Evolutionary conservation across 2,329 filamentous ascomycete genomes (phyloP), one percentile per base, ranked within the genome.

Genomic region (Rhynchosporium secalis): DNA sequence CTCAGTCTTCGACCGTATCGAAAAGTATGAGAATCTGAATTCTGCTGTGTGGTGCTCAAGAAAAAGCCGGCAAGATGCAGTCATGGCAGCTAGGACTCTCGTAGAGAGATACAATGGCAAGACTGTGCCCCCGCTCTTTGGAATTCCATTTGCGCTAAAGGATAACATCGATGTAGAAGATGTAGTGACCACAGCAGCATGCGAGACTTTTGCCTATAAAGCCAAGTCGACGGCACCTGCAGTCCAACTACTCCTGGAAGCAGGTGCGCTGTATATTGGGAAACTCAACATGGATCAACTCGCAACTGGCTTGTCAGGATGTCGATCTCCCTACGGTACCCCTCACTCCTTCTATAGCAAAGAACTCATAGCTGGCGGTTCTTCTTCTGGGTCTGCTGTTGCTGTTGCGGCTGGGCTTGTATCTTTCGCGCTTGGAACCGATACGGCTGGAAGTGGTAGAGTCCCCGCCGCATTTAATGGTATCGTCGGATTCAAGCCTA

Each of bases 231-330:
- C 77, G 15, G 79, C 81, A 1, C 75, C 76, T 4, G 78, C 80
- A 1, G 79, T 83, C 28, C 74, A 79, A 29, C 76, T 75, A 48
- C 70, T 84, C 4, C 74, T 83, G 3, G 74, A 76, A 4, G 78
- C 80, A 13, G 84, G 84, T 6, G 84, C 78, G 0, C 70, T 86
- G 3, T 80, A 83, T 61, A 76, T 86, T 48, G 84, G 84, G 36
- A 87, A 86, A 69, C 78, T 78, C 12, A 83, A 82, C 67, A 77
- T 87, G 59, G 85, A 88, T 69, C 84, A 87, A 71, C 77, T 87
- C 3, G 85, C 84, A 2, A 87, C 84, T 0, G 85, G 85, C 0
- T 76, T 87, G 2, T 82, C 80, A 12, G 85, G 84, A 15, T 83
- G 81, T 52, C 79, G 84, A 31, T 85, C 82, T 1, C 82, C 84